Conservation (phyloP, 768 basidiomycete species). For the Termitomyces sp. region DNA sequence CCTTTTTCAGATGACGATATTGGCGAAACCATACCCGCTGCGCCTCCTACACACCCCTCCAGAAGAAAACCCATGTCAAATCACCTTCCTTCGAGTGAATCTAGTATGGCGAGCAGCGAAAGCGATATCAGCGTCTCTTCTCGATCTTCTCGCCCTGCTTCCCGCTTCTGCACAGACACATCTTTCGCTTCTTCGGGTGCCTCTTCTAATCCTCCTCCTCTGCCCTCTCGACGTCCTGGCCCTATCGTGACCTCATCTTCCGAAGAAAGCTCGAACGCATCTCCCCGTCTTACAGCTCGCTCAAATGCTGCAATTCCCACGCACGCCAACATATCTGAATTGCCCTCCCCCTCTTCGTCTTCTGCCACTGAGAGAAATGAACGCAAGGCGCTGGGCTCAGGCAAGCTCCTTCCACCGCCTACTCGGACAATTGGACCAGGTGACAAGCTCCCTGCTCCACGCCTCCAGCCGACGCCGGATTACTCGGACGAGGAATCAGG, state of each 20-base stretch:
- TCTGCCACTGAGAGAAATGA: slow-evolving; percentile 19
- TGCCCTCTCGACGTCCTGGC: slow-evolving; percentile 37
- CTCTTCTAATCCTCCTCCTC: slow-evolving; percentile 33
- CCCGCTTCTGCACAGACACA: slow-evolving; percentile 22
- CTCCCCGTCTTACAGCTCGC: slow-evolving; percentile 23
- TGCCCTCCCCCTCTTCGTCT: slow-evolving; percentile 8
- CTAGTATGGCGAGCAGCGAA: slow-evolving; percentile 35
- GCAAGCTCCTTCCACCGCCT: slow-evolving; percentile 63
- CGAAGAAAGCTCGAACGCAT: slow-evolving; percentile 20
- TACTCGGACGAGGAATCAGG: slow-evolving; percentile 50
- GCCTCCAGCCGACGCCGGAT: slow-evolving; percentile 34
- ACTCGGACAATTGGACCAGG: slow-evolving; percentile 66
- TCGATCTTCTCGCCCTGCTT: slow-evolving; percentile 26
- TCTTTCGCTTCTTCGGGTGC: slow-evolving; percentile 13
- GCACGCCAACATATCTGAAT: slow-evolving; percentile 7
- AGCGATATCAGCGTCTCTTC: slow-evolving; percentile 21
- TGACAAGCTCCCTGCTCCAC: slow-evolving; percentile 62
- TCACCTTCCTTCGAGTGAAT: slow-evolving; percentile 23
- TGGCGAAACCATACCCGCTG: slow-evolving; percentile 9
- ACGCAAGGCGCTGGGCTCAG: slow-evolving; percentile 31
- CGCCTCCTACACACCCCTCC: slow-evolving; percentile 13
- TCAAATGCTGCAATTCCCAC: slow-evolving; percentile 15
- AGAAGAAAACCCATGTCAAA: slow-evolving; percentile 13
- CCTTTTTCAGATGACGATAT: slow-evolving; percentile 19
- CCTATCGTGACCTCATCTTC: slow-evolving; percentile 5